A percentile compares a stretch with the other conserved stretches of the same genome.
These are phyloP conservation scores for Solanum hybrid DNA, from an alignment of 305 asterid genomes.

Conservation along the genomic window DNA sequence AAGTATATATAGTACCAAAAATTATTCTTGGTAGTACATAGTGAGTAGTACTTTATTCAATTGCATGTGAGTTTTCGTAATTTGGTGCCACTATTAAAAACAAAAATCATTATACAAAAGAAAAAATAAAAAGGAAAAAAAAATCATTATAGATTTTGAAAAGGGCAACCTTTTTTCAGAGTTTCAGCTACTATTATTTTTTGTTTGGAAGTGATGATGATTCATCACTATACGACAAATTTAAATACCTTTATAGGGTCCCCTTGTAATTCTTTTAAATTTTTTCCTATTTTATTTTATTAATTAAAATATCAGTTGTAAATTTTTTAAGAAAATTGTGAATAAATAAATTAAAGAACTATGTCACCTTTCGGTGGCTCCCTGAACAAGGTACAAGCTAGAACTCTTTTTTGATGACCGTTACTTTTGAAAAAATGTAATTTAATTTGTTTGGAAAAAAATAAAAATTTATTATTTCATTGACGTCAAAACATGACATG, in stretches of 20 bases:
- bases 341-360: no score
- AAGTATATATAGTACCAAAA: neutral
- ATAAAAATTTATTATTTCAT: neutral
- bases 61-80: neutral
- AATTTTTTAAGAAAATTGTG: no score
- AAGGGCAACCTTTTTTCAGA: slow-evolving; percentile 13
- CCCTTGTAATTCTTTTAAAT: neutral
- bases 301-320: neutral
- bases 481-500: neutral
- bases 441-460: neutral
- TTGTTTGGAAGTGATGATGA: slow-evolving; percentile 43
- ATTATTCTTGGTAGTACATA: neutral
- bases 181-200: slow-evolving; percentile 19
- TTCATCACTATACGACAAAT: slow-evolving; percentile 56
- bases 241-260: slow-evolving; percentile 16
- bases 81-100: neutral
- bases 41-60: neutral
- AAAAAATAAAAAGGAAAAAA: neutral
- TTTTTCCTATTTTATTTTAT: neutral
- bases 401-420: neutral
- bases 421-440: neutral
- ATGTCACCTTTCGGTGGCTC: no score
- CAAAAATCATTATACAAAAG: neutral
- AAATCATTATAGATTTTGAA: slow-evolving; percentile 1
- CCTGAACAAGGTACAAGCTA: neutral